These are phyloP conservation scores for Cladorrhinum samala DNA, from an alignment of 495 filamentous ascomycete species.

Conservation along the genomic window DNA sequence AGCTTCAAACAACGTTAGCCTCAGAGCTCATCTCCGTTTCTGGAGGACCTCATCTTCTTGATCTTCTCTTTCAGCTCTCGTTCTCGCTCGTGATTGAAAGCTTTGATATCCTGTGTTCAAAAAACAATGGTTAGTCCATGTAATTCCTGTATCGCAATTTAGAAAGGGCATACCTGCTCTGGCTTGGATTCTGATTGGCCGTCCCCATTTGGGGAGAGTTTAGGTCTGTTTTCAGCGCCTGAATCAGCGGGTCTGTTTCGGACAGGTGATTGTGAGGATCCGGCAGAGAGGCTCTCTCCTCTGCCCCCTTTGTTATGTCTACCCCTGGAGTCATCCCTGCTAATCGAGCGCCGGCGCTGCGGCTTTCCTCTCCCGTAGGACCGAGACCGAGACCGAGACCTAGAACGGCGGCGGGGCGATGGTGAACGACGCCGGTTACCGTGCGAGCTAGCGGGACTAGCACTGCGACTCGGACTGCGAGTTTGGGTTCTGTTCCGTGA, in stretches of 20 bases:
- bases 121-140: not conserved
- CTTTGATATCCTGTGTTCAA: conserved; percentile 23
- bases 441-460: conserved; percentile 22
- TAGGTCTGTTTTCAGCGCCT: conserved; percentile 49
- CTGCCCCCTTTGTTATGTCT: conserved; percentile 14
- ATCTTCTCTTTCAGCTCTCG: conserved; percentile 62
- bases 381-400: not conserved
- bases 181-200: conserved; percentile 22
- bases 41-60: conserved; percentile 55
- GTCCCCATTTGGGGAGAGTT: conserved; percentile 23
- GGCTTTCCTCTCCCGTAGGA: not conserved
- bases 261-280: conserved; percentile 46
- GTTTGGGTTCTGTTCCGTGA: conserved; percentile 38
- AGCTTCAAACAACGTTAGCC: conserved; percentile 41
- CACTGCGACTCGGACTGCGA: conserved; percentile 30
- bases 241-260: conserved; percentile 55
- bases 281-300: conserved; percentile 31
- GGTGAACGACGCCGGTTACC: conserved; percentile 47
- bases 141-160: conserved; percentile 5
- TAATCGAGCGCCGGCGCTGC: conserved; percentile 8
- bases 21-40: conserved; percentile 36
- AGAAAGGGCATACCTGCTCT: conserved; percentile 36
- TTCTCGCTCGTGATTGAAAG: conserved; percentile 55
- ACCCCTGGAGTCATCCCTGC: conserved; percentile 9
- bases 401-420: conserved; percentile 46